phyloP scores from a whole-genome alignment of 306 rosid genomes.

The Casuarina glauca region DNA sequence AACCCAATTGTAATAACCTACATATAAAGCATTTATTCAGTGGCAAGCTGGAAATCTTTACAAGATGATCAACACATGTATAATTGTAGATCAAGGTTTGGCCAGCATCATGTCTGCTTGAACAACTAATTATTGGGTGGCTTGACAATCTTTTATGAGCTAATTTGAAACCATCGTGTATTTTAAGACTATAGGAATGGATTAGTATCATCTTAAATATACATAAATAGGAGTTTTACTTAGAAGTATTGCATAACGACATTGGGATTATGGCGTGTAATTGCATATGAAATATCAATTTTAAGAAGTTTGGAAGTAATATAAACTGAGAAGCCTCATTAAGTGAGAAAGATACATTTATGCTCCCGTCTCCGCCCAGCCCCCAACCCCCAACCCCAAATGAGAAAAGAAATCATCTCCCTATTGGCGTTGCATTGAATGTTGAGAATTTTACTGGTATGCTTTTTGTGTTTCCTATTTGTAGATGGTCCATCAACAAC shows the following conservation, averaged over 20 bases:
- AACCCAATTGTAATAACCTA: not conserved
- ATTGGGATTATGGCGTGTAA: not conserved
- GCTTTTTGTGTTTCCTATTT: slow-evolving; percentile 23
- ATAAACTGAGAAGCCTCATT: not conserved
- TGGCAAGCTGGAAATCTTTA: not conserved
- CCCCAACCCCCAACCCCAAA: no score
- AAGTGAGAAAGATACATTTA: not conserved
- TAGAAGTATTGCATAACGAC: not conserved
- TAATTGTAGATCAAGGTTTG: not conserved
- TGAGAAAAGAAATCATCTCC: no score
- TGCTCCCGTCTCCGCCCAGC: not conserved
- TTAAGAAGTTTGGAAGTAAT: not conserved
- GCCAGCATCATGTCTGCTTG: not conserved
- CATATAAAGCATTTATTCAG: not conserved
- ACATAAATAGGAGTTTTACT: not conserved
- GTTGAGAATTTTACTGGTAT: slow-evolving; percentile 6
- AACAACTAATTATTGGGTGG: not conserved
- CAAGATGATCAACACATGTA: not conserved
- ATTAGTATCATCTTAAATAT: no score
- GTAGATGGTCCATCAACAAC: slow-evolving; percentile 86
- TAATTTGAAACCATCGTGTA: not conserved
- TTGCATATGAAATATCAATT: not conserved
- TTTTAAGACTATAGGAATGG: not conserved
- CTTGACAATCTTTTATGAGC: not conserved
- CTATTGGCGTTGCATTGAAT: not conserved